Evolutionary conservation across 78 protist genomes (phyloP), one percentile per base, ranked within the genome.

Genomic region (Dictyostelium purpureum): DNA sequence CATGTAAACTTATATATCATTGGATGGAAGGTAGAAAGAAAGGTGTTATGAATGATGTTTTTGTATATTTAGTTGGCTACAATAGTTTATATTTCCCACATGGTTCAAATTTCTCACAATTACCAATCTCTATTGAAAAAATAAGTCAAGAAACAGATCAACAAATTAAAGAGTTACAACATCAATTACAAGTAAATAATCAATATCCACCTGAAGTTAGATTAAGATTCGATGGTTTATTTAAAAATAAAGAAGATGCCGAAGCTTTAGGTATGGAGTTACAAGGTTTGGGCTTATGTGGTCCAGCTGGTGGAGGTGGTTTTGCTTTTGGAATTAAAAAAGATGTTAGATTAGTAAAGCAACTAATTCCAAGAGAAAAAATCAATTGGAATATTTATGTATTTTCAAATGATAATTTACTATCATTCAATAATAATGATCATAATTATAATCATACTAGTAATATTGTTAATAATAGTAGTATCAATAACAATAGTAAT

Each of bases 301-400:
- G 91, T 24, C 91, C 91, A 31, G 91, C 91, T 2, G 91, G 91
- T 26, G 91, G 91, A 43, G 91, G 91, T 59, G 91, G 91, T 73
- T 83, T 73, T 59, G 82, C 81, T 16, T 56, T 73, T 70, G 91
- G 91, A 4, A 83, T 83, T 59, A 83, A 59, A 73, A 83, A 73
- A 45, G 91, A 83, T 83, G 81, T 83, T 45, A 14, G 63, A 47
- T 31, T 83, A 71, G 74, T 83, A n/a, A 40, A 65, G 43, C 91
- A 73, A 42, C 73, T 83, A n/a, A 73, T 83, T 2, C 77, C 69
- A 47, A 47, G 91, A 21, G 91, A 83, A 0, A 65, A 71, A 24
- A 65, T 83, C 14, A 59, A 10, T 24, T 83, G 91, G 91, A 73
- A 40, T 19, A 83, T 61, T 6, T 45, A 28, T 47, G 12, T 73